Base-by-base conservation (phyloP, 495 filamentous ascomycete species). In the Daldinia caldariorum region DNA sequence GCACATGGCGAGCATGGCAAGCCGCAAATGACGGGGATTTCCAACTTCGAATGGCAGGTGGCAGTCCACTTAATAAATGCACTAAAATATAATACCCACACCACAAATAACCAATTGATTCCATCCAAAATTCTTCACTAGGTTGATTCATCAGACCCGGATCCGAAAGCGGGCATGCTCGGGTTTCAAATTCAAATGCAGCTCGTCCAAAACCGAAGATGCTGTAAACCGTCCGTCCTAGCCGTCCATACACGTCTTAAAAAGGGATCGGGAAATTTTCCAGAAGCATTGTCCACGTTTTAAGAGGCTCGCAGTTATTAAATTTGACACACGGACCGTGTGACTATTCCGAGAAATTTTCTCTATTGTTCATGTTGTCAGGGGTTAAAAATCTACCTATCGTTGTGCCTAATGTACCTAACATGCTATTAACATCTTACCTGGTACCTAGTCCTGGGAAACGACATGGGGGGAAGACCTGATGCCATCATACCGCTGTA, bases 1-100 rank as follows among this genome's bases (percentile, higher is more conserved):
- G 70, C 70, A 72, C 70, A 72, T 72, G 70, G 70, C 70, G 67
- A 72, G 65, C 70, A 69, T 69, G 70, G 70, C 70, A 68, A 72
- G 70, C 70, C 61, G 58, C 65, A 60, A 72, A 72, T 72, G 55
- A 72, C 69, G 64, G 69, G 67, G 69, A 58, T 72, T 56, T 72
- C 60, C 70, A 72, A 54, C 70, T 56, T 69, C 58, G 61, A 72
- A 72, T 60, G 70, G 70, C 65, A 68, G 70, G 70, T 72, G 70
- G 70, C 65, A 72, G 61, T 65, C 70, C 70, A 72, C 70, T 58
- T 72, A 58, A 57, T 18, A 61, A 61, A 69, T 72, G 51, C 61
- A 56, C 70, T 72, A 72, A 61, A 34, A 69, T 68, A 61, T 50
- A 58, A 41, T 62, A 61, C 61, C 64, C 64, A 72, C 69, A 37